Base-by-base conservation (phyloP, 148 eudicot species). In the Dianthus caryophyllus region DNA sequence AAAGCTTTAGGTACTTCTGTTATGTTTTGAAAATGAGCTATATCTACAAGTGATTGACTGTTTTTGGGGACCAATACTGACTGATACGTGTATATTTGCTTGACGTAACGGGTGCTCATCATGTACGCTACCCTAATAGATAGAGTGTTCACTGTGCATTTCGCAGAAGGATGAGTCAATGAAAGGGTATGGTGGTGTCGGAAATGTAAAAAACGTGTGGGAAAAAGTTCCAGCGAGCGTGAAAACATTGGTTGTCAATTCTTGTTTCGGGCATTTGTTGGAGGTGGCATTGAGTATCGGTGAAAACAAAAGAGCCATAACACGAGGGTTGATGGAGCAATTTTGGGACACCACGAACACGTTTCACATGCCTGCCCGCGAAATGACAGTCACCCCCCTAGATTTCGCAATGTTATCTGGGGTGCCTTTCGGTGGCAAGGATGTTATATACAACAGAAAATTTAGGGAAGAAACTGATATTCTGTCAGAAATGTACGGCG, bases 161-260 rank as follows among this genome's bases (percentile, higher is more conserved):
- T 47, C 6, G n/a, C 51, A 47, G 51, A 47, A 47, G 51, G 51
- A 47, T 47, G 51, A 47, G 51, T 47, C 51, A 20, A 47, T 47
- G 51, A 47, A 47, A 47, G 51, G 51, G 18, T 47, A 47, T 47
- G 51, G 51, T 13, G 51, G 51, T 3, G 51, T 47, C 1, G 51
- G n/a, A 47, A 47, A 47, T 47, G 51, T 47, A n/a, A 47, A 47
- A 47, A 1, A 47, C 17, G 51, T 47, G 2, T 47, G 51, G 51
- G 51, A 47, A 16, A 47, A n/a, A n/a, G 51, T 47, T 16, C 0
- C 51, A 16, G 20, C 1, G 4, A 14, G 17, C 2, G 51, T 47
- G n/a, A 47, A 47, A n/a, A n/a, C n/a, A 47, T 18, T 47, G 18
- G 6, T 47, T n/a, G 20, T 16, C 51, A 47, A 47, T n/a, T 47